Conservation (phyloP, 73 alveolate genomes). For the Paramecium pentaurelia region DNA sequence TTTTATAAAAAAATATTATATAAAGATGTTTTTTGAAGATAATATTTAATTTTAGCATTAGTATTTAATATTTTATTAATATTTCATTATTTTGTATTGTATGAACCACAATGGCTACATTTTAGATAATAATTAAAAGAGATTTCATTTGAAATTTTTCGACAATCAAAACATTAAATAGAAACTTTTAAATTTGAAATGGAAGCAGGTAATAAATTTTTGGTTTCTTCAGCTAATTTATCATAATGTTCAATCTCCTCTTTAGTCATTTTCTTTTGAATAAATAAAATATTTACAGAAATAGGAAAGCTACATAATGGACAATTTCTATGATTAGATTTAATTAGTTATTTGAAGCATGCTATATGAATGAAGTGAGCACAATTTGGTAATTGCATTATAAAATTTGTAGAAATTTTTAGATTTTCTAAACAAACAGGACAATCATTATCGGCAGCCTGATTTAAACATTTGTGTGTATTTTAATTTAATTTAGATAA, state of each 20-base stretch:
- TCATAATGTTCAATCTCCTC: not conserved
- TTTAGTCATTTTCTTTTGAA: not conserved
- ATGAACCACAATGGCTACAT: conserved; percentile 6
- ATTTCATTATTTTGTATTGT: conserved; percentile 19
- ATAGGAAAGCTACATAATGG: not conserved
- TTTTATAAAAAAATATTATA: too few species aligned
- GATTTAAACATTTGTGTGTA: conserved; percentile 65
- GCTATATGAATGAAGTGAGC: conserved; percentile 73
- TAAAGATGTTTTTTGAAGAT: not conserved
- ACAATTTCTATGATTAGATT: not conserved
- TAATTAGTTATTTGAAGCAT: conserved; percentile 49
- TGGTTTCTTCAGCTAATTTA: not conserved
- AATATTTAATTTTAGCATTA: not conserved
- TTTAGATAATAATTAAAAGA: not conserved
- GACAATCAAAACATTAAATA: not conserved
- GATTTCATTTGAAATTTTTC: not conserved
- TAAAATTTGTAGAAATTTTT: conserved; percentile 58
- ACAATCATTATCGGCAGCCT: conserved; percentile 58
- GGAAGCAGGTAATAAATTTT: not conserved
- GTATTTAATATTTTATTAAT: not conserved
- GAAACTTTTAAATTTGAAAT: not conserved
- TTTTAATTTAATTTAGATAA: conserved; percentile 33
- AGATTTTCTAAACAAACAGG: conserved; percentile 72
- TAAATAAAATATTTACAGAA: not conserved
- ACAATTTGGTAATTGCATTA: conserved; percentile 61